Base-by-base conservation (phyloP, 352 stramenopile genomes). In the Stramenopiles sp. region DNA sequence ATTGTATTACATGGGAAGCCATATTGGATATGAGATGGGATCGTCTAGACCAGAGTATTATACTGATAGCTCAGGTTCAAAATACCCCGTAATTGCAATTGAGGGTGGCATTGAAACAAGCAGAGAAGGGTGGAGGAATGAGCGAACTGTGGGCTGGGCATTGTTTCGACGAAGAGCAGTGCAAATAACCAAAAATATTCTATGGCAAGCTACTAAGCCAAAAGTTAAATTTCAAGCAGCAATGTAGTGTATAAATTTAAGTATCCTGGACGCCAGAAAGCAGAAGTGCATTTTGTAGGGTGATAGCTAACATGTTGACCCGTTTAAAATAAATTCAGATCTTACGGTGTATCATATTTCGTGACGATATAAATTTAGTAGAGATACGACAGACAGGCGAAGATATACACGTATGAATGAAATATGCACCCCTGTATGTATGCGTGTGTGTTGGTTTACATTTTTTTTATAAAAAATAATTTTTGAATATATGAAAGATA, bases 1-100 rank as follows among this genome's bases (percentile, higher is more conserved):
- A 78, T 78, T 78, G 30, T 33, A 14, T 78, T 78, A 33, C 14
- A 78, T 14, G 22, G 71, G 71, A 4, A 78, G 4, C 8, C 4
- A 8, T 78, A 33, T 33, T 33, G 71, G 71, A 14, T 78, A 14
- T 78, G 71, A 78, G 14, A 33, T 78, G 31, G 71, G 71, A 14
- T 4, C 71, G 4, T 78, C 71, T 14, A 78, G 71, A 78, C 71
- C 71, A 14, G 71, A 78, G 14, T 78, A 33, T 78, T 78, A 78
- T 33, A 78, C 31, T 14, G 71, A 78, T 14, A 4, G 14, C 22
- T 8, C 30, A 33, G 8, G 8, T 14, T 78, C 22, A 14, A 33
- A 33, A 31, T 31, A 33, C 14, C 71, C 71, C 1, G 22, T 33
- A 4, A 33, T 78, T 78, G 71, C 71, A 33, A 14, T 33, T 14